Percentiles rank a stretch among this genome's conserved stretches.
Conservation (phyloP, 345 rosid species). For the Carallia brachiata region DNA sequence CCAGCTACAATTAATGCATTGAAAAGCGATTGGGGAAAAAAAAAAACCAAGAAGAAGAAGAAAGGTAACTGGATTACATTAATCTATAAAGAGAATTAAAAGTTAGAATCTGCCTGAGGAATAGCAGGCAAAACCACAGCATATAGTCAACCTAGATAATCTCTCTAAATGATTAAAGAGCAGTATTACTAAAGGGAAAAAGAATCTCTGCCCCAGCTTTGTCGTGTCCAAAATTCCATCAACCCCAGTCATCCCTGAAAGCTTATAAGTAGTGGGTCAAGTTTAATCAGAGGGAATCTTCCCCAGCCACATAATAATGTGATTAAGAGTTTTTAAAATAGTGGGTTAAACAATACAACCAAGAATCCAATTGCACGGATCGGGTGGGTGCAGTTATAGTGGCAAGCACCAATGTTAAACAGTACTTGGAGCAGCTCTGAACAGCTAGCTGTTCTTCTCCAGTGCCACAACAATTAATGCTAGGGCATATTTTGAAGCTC, state of each 20-base stretch:
- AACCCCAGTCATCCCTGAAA: not conserved
- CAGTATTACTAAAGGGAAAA: not conserved
- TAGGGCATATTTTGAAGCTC: no score
- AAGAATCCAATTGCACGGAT: no score
- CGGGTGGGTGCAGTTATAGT: no score
- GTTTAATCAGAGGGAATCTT: slow-evolving; percentile 1
- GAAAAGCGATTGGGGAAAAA: slow-evolving; percentile 9
- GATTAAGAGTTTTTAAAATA: no score
- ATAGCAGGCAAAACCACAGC: slow-evolving; percentile 17
- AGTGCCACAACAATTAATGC: no score
- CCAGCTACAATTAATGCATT: slow-evolving; percentile 17
- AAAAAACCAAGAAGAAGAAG: not conserved
- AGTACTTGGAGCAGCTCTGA: no score
- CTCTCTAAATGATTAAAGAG: slow-evolving; percentile 23
- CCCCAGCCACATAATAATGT: not conserved
- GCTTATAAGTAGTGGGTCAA: not conserved
- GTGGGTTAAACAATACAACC: no score
- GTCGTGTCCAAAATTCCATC: not conserved
- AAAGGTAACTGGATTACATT: slow-evolving; percentile 14
- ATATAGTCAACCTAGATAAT: slow-evolving; percentile 26
- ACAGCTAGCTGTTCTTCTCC: no score
- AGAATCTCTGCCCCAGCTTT: not conserved
- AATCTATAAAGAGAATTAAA: slow-evolving; percentile 4
- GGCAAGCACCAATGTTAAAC: no score
- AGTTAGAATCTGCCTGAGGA: slow-evolving; percentile 11